Evolutionary conservation across 768 basidiomycete genomes (phyloP).

Genomic region (Pisolithus tinctorius): DNA sequence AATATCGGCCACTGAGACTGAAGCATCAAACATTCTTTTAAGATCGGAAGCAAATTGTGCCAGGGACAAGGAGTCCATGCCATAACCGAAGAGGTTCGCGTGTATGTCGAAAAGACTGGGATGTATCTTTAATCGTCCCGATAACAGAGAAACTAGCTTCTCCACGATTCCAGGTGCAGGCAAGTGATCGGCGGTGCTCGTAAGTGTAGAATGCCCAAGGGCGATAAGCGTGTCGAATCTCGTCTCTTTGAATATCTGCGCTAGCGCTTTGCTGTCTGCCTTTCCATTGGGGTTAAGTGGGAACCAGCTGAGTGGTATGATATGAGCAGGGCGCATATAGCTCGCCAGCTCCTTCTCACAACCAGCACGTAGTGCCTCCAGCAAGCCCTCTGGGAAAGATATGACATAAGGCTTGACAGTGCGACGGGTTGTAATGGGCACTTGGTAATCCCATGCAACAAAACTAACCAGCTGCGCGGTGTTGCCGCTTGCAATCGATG

Average conservation of each 20-base stretch:
- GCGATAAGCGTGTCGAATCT: constrained; percentile 16
- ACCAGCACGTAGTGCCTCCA: constrained; percentile 19
- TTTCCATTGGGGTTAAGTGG: constrained; percentile 38
- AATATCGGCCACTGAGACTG: constrained; percentile 23
- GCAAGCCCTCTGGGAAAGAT: constrained; percentile 27
- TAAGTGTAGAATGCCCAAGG: constrained; percentile 1
- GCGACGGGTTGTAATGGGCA: constrained; percentile 33
- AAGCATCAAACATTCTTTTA: constrained; percentile 9
- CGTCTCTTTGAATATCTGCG: constrained; percentile 18
- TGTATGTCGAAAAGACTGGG: constrained; percentile 11
- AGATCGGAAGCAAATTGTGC: constrained; percentile 18
- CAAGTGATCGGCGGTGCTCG: neutral
- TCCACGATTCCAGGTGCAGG: constrained; percentile 25
- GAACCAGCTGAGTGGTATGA: constrained; percentile 42
- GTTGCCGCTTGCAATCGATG: constrained; percentile 32
- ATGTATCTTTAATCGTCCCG: constrained; percentile 13
- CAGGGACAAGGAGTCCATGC: constrained; percentile 27
- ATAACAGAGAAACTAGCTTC: constrained; percentile 30
- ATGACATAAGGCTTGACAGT: constrained; percentile 20
- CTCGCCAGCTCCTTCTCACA: constrained; percentile 38
- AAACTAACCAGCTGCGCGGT: constrained; percentile 37
- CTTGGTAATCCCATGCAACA: constrained; percentile 34
- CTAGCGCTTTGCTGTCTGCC: constrained; percentile 24
- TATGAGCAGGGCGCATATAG: constrained; percentile 47
- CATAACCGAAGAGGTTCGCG: constrained; percentile 28